These are phyloP conservation scores for Pseudogymnoascus sp. DNA, from an alignment of 2,329 filamentous ascomycete genomes.

Conservation along the genomic window DNA sequence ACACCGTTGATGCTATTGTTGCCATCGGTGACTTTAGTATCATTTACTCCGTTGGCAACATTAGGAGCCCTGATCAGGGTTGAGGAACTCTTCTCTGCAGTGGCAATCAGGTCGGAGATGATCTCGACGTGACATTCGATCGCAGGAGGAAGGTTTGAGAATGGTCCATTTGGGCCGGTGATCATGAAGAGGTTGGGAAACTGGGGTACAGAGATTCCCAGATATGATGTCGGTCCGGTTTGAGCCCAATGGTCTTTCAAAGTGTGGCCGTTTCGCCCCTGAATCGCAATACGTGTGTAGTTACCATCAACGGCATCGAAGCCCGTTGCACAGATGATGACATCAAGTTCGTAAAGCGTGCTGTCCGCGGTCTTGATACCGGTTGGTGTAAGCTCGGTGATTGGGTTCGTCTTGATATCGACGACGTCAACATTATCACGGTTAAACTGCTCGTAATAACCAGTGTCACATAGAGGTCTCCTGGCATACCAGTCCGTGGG, in stretches of 20 bases:
- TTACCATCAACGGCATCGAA: slow-evolving; percentile 29
- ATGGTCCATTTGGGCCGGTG: slow-evolving; percentile 32
- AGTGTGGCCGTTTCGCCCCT: slow-evolving; percentile 22
- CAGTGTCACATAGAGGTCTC: slow-evolving; percentile 20
- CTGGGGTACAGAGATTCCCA: slow-evolving; percentile 30
- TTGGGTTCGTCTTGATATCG: slow-evolving; percentile 23
- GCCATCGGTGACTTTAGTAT: neutral
- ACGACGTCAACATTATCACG: slow-evolving; percentile 24
- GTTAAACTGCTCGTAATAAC: slow-evolving; percentile 26
- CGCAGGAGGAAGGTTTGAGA: slow-evolving; percentile 30
- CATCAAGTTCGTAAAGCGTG: neutral
- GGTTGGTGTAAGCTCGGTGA: slow-evolving; percentile 19
- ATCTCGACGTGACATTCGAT: slow-evolving; percentile 31
- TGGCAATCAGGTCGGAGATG: slow-evolving; percentile 20
- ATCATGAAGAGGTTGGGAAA: slow-evolving; percentile 39
- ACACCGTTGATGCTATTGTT: neutral
- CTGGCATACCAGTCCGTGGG: slow-evolving; percentile 18
- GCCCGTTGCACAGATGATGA: no score
- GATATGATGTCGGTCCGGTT: slow-evolving; percentile 27
- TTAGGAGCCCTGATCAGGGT: neutral
- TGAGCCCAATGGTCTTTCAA: slow-evolving; percentile 28
- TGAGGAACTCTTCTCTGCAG: slow-evolving; percentile 12
- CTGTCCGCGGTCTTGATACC: slow-evolving; percentile 24
- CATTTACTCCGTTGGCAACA: neutral
- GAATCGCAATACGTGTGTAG: slow-evolving; percentile 26